Evolutionary conservation across 306 rosid genomes (phyloP).

Genomic region (Coriaria nepalensis): DNA sequence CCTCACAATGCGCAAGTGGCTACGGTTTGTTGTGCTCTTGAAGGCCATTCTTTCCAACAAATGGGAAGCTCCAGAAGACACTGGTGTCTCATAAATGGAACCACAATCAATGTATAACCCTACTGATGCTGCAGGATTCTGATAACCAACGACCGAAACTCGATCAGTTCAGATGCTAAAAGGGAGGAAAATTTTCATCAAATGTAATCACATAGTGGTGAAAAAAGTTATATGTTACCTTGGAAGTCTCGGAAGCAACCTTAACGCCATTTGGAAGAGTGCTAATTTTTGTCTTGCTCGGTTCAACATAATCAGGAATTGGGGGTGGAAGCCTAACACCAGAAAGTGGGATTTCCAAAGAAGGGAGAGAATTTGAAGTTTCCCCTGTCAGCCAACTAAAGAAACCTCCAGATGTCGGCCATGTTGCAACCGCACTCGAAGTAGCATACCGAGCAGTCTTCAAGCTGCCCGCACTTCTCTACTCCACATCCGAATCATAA

Average conservation of each 20-base stretch:
- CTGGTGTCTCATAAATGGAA: conserved; percentile 75
- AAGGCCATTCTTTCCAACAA: conserved; percentile 90
- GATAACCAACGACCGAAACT: conserved; percentile 17
- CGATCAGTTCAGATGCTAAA: conserved; percentile 11
- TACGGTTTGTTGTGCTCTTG: conserved; percentile 81
- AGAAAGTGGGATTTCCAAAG: conserved; percentile 40
- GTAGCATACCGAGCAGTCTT: conserved; percentile 50
- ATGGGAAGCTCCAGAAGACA: conserved; percentile 77
- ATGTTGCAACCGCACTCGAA: conserved; percentile 43
- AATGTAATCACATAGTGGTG: neutral
- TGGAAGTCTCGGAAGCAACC: conserved; percentile 68
- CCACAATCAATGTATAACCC: conserved; percentile 80
- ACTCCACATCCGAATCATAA: neutral
- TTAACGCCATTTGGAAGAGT: conserved; percentile 69
- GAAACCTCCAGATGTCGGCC: conserved; percentile 44
- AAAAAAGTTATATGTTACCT: conserved; percentile 29
- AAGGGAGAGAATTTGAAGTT: conserved; percentile 40
- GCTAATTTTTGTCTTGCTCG: conserved; percentile 63
- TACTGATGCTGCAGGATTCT: conserved; percentile 87
- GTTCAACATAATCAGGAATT: conserved; percentile 55
- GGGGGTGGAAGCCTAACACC: conserved; percentile 54
- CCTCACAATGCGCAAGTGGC: conserved; percentile 89
- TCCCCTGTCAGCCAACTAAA: conserved; percentile 77
- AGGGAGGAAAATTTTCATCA: neutral
- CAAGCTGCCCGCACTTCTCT: conserved; percentile 48